These are phyloP conservation scores for Thymus mandschuricus DNA, from an alignment of 257 asterid genomes.

Conservation along the genomic window DNA sequence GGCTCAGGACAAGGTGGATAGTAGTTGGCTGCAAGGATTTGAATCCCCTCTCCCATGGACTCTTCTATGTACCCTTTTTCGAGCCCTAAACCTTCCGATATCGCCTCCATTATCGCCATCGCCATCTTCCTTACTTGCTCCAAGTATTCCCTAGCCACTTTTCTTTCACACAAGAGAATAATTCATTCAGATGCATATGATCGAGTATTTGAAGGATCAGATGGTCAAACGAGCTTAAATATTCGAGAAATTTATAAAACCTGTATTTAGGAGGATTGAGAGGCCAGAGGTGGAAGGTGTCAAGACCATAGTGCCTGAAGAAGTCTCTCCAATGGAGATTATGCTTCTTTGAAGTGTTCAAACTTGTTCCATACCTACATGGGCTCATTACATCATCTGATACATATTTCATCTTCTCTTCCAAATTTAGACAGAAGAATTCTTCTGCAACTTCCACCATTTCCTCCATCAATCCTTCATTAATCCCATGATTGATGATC, in stretches of 20 bases:
- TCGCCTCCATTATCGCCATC: conserved; percentile 39
- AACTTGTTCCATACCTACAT: conserved; percentile 61
- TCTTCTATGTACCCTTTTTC: conserved; percentile 42
- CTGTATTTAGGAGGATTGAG: conserved; percentile 52
- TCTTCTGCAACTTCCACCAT: conserved; percentile 42
- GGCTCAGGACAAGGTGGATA: conserved; percentile 78
- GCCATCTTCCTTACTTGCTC: conserved; percentile 48
- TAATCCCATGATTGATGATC: conserved; percentile 54
- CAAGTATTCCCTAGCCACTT: conserved; percentile 47
- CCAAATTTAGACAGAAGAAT: conserved; percentile 41
- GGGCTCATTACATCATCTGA: conserved; percentile 65
- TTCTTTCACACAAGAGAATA: conserved; percentile 31
- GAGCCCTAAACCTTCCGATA: conserved; percentile 64
- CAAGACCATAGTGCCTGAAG: conserved; percentile 56
- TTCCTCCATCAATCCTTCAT: conserved; percentile 34
- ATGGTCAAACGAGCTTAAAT: too few relatives aligned
- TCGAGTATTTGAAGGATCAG: too few relatives aligned
- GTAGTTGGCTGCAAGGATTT: conserved; percentile 52
- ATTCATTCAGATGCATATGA: not conserved
- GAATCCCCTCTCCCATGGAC: conserved; percentile 47
- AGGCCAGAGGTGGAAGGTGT: conserved; percentile 55
- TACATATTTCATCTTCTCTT: conserved; percentile 51
- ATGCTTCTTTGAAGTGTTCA: conserved; percentile 49
- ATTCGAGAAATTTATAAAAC: conserved; percentile 15
- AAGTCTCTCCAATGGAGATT: conserved; percentile 65